phyloP scores from a whole-genome alignment of 2,329 filamentous ascomycete genomes.

The Alternaria dauci region DNA sequence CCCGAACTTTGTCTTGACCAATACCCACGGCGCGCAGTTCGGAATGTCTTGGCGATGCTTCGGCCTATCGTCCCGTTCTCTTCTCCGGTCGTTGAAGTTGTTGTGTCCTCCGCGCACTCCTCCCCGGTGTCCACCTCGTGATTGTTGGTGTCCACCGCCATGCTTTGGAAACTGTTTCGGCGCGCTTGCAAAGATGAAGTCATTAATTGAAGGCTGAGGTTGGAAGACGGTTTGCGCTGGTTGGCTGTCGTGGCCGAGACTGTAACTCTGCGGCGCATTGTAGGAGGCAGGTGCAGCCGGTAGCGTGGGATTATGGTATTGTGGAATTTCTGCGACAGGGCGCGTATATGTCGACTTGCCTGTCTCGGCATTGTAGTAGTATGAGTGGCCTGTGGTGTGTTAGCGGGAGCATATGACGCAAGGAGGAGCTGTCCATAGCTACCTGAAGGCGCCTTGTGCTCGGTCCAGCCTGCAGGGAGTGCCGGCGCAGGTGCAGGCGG shows the following conservation, averaged over 20 bases:
- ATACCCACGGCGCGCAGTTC: slow-evolving; percentile 82
- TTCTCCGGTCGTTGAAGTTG: slow-evolving; percentile 66
- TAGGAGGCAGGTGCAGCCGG: slow-evolving; percentile 12
- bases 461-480: slow-evolving; percentile 85
- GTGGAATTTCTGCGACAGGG: slow-evolving; percentile 55
- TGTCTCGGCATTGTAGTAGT: slow-evolving; percentile 85
- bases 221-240: slow-evolving; percentile 56
- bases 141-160: slow-evolving; percentile 20
- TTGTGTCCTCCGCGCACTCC: slow-evolving; percentile 58
- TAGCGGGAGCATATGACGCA: slow-evolving; percentile 30
- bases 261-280: slow-evolving; percentile 16
- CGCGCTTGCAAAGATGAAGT: slow-evolving; percentile 48
- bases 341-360: slow-evolving; percentile 88
- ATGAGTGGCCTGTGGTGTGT: slow-evolving; percentile 70
- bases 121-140: slow-evolving; percentile 50
- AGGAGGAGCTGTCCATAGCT: slow-evolving; percentile 25
- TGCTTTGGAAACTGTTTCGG: slow-evolving; percentile 32
- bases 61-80: slow-evolving; percentile 80
- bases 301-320: slow-evolving; percentile 7
- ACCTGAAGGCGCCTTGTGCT: slow-evolving; percentile 86
- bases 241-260: slow-evolving; percentile 39
- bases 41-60: slow-evolving; percentile 82
- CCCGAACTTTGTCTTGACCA: slow-evolving; percentile 92
- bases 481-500: slow-evolving; percentile 58
- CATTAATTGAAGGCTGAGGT: slow-evolving; percentile 60